These are phyloP conservation scores for Aspergillus mulundensis DNA, from an alignment of 495 filamentous ascomycete species.

Conservation along the genomic window DNA sequence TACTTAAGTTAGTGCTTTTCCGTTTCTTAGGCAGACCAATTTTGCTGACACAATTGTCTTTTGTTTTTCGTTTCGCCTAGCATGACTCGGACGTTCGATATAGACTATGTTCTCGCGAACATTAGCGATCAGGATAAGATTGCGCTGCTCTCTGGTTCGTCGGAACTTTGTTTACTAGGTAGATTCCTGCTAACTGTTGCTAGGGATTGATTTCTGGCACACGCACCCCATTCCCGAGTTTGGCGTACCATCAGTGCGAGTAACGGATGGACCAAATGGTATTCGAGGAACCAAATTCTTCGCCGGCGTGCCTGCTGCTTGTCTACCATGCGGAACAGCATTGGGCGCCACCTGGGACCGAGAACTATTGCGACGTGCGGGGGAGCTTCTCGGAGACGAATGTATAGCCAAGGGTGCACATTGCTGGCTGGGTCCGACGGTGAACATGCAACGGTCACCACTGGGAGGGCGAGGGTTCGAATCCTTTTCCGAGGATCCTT, in stretches of 20 bases:
- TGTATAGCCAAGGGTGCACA: slow-evolving; percentile 60
- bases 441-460: slow-evolving; percentile 67
- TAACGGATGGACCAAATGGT: slow-evolving; percentile 64
- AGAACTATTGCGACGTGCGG: slow-evolving; percentile 49
- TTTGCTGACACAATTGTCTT: background rate
- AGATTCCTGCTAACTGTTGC: background rate
- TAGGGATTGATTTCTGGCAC: slow-evolving; percentile 62
- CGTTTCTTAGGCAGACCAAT: background rate
- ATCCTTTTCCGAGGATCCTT: slow-evolving; percentile 66
- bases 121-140: slow-evolving; percentile 29
- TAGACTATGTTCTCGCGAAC: slow-evolving; percentile 28
- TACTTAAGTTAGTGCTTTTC: background rate
- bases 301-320: slow-evolving; percentile 55
- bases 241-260: slow-evolving; percentile 58
- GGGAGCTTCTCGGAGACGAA: slow-evolving; percentile 56
- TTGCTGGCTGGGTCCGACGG: slow-evolving; percentile 63
- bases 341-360: slow-evolving; percentile 63
- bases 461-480: slow-evolving; percentile 71
- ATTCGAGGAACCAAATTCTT: slow-evolving; percentile 62
- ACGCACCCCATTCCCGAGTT: slow-evolving; percentile 61
- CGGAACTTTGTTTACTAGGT: background rate
- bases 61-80: background rate
- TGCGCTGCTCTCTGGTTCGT: slow-evolving; percentile 26
- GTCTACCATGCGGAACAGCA: slow-evolving; percentile 58
- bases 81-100: slow-evolving; percentile 24